Base-by-base conservation (phyloP, 2,329 filamentous ascomycete genomes). In the Pezicula carpinea region DNA sequence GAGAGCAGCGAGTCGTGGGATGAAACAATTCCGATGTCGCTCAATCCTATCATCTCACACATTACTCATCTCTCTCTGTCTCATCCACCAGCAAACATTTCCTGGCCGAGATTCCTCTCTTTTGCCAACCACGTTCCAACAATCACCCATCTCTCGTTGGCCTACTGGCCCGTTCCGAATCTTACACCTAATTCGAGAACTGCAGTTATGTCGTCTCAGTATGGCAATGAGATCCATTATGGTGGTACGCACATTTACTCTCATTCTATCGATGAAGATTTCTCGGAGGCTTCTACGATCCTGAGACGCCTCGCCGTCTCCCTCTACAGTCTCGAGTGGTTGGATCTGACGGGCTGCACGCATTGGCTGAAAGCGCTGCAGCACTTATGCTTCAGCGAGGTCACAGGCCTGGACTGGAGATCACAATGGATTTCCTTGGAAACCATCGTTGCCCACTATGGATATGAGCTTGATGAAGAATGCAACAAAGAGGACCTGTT, bases 1-100 rank as follows among this genome's bases (percentile, higher is more conserved):
- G 31, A 48, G 8, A 39, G 29, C 8, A 39, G 42, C 1, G 41
- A 56, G 2, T 53, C 56, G 6, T 63, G 61, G 61, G 61, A 63
- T 19, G 53, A 59, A 23, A 53, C 29, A 15, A 50, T 58, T 14
- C 48, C 54, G 15, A 40, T 32, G 18, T 53, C 45, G 15, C 41
- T 60, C 2, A 55, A 51, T 11, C 43, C 58, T 4, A 46, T 48
- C 4, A 52, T 83, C 34, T 78, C 79, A 8, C 76, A 76, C 49
- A 67, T 84, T 11, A 82, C 79, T 0, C 79, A 82, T 53, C 68
- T 84, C 7, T 83, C 79, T 2, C 72, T 84, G 2, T 77, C 79
- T 4, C 57, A 58, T 32, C 62, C 65, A 29, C 35, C 52, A 13
- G 47, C 47, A 5, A 60, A 62, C 5, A 69, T 71, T 14, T 81